A percentile compares a stretch with the other conserved stretches of the same genome.
These are phyloP conservation scores for Plasmodium reichenowi DNA, from an alignment of 169 alveolate genomes.

Conservation along the genomic window DNA sequence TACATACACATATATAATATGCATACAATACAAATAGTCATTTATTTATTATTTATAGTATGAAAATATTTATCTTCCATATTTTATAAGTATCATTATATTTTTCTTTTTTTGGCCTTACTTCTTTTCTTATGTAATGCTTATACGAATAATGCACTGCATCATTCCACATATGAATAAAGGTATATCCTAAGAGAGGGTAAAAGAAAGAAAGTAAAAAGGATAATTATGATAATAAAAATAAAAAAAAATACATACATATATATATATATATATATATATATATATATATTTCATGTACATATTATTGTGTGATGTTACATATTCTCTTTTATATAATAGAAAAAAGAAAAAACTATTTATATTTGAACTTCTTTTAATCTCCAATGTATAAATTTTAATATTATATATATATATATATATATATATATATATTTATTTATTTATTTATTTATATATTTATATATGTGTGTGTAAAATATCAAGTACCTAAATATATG, in stretches of 20 bases:
- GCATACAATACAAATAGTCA: background rate
- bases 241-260: background rate
- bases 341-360: too few relatives aligned
- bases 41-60: background rate
- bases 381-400: too few relatives aligned
- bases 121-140: conserved; percentile 73
- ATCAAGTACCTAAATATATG: conserved; percentile 33
- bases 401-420: too few relatives aligned
- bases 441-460: too few relatives aligned
- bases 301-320: background rate
- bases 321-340: background rate
- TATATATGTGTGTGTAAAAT: background rate
- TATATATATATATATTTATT: too few relatives aligned
- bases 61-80: background rate
- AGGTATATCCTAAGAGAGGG: conserved; percentile 51
- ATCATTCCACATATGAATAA: conserved; percentile 75
- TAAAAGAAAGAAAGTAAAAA: background rate
- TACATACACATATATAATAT: background rate
- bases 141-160: conserved; percentile 78
- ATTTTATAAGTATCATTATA: background rate
- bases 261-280: conserved; percentile 6
- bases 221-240: background rate
- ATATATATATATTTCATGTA: background rate
- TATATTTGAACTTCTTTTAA: too few relatives aligned
- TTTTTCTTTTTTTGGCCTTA: conserved; percentile 18